These are phyloP conservation scores for Scedosporium apiospermum DNA, from an alignment of 2,329 filamentous ascomycete genomes.

Conservation along the genomic window DNA sequence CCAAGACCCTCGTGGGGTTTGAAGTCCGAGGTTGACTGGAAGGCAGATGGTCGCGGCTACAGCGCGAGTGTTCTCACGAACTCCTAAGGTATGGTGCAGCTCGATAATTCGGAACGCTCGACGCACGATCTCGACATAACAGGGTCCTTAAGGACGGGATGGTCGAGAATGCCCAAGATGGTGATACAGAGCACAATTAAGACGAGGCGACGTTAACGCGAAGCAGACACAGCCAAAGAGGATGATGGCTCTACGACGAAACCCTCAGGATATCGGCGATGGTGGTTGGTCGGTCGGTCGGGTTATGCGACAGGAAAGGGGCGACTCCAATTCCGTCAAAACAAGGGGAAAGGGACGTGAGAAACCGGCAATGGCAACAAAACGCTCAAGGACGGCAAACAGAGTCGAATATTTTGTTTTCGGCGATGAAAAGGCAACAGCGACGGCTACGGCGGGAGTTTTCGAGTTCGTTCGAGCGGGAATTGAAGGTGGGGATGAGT, in stretches of 20 bases:
- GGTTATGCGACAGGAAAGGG: neutral
- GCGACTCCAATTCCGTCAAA: neutral
- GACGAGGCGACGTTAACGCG: too few relatives aligned
- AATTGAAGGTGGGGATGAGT: neutral
- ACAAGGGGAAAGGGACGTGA: neutral
- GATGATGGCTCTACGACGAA: neutral
- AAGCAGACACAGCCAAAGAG: neutral
- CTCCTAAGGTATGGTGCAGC: neutral
- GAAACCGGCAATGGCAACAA: neutral
- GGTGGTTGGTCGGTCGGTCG: neutral
- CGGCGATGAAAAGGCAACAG: neutral
- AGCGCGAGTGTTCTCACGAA: neutral
- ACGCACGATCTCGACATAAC: neutral
- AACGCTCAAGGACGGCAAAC: neutral
- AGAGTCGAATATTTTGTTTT: neutral
- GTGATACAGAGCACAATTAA: neutral
- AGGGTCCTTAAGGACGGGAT: neutral
- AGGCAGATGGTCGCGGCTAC: neutral
- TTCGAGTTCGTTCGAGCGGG: neutral
- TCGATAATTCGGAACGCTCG: neutral
- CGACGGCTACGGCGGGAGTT: neutral
- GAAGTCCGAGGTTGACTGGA: neutral
- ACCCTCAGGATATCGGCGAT: neutral
- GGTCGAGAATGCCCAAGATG: neutral
- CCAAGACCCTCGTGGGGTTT: neutral